Conservation (phyloP, 1,284 basidiomycete species). For the Trametes sp. region DNA sequence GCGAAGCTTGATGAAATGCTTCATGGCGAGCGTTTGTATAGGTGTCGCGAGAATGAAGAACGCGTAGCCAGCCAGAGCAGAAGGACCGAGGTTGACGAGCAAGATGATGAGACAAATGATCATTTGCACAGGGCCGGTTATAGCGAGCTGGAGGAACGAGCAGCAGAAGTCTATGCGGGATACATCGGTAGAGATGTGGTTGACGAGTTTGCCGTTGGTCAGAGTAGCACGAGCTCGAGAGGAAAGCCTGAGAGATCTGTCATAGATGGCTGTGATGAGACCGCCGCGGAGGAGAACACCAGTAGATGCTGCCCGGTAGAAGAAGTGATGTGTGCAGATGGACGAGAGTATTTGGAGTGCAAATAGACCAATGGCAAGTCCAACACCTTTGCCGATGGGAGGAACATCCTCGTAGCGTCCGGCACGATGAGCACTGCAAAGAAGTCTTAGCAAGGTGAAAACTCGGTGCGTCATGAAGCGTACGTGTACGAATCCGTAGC, state of each 20-base stretch:
- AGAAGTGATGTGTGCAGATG: constrained; percentile 82
- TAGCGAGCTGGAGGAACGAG: constrained; percentile 84
- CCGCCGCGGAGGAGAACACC: constrained; percentile 88
- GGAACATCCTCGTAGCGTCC: constrained; percentile 56
- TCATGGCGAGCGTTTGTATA: constrained; percentile 79
- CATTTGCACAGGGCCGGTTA: constrained; percentile 80
- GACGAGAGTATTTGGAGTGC: constrained; percentile 75
- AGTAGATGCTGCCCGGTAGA: constrained; percentile 74
- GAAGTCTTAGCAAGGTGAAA: neutral
- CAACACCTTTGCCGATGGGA: constrained; percentile 75
- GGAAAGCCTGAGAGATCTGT: constrained; percentile 79
- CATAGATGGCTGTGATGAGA: constrained; percentile 90
- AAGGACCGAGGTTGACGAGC: constrained; percentile 77
- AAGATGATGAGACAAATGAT: constrained; percentile 75
- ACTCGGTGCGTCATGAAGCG: neutral
- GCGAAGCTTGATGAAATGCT: constrained; percentile 74
- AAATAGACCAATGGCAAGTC: constrained; percentile 77
- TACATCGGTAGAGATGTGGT: constrained; percentile 94
- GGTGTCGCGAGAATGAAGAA: constrained; percentile 78
- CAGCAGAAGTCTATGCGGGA: constrained; percentile 91
- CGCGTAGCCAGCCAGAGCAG: constrained; percentile 84
- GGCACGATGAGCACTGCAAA: constrained; percentile 49
- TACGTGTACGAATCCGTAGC: constrained; percentile 65
- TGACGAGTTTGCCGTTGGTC: constrained; percentile 88
- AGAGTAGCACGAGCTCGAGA: constrained; percentile 85